Conservation (phyloP, 176 grass and related monocot species). For the Zizania latifolia region DNA sequence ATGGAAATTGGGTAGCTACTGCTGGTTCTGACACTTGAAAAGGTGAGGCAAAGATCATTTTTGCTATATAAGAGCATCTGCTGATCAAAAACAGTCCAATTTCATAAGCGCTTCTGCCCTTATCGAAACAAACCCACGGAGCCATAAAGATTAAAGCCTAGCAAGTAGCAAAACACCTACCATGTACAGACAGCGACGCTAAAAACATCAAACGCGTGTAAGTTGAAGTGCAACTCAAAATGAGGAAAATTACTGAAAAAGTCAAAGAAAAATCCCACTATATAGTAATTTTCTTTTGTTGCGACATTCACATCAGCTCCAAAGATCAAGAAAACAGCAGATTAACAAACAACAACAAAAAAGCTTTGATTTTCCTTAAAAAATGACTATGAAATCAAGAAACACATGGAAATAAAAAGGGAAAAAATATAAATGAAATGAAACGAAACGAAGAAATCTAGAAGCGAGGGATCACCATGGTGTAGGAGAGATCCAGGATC, state of each 20-base stretch:
- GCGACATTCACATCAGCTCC: neutral
- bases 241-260: neutral
- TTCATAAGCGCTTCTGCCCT: neutral
- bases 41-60: neutral
- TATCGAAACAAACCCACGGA: neutral
- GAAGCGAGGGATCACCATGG: constrained; percentile 39
- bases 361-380: neutral
- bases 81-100: constrained; percentile 19
- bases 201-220: neutral
- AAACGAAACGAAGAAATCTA: neutral
- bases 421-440: neutral
- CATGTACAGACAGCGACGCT: neutral
- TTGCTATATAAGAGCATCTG: neutral
- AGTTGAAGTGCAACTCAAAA: neutral
- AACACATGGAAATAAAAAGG: neutral
- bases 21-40: neutral
- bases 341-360: neutral
- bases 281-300: neutral
- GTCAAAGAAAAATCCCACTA: neutral
- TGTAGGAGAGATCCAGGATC: constrained; percentile 71
- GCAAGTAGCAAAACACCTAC: no score
- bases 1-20: neutral
- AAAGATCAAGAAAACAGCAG: neutral
- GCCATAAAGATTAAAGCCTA: no score
- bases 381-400: neutral